phyloP scores from a whole-genome alignment of 2,329 filamentous ascomycete species.

The Diaporthe destruens region DNA sequence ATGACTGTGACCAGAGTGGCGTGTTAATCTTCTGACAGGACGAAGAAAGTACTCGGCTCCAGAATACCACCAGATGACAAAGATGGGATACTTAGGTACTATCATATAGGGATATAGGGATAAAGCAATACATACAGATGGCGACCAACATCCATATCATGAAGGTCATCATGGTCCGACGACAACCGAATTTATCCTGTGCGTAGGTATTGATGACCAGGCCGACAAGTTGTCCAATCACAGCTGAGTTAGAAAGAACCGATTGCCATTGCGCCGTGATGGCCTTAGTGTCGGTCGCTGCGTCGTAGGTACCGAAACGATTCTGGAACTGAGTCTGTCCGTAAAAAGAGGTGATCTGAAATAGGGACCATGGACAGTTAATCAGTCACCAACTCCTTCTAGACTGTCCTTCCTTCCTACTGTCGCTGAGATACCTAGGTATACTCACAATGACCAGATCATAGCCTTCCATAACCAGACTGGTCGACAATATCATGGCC shows the following conservation, averaged over 20 bases:
- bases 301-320: conserved; percentile 48
- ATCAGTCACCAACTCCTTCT: not conserved
- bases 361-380: not conserved
- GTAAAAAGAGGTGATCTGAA: conserved; percentile 48
- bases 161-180: conserved; percentile 54
- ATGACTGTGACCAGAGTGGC: conserved; percentile 43
- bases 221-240: conserved; percentile 59
- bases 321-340: conserved; percentile 49
- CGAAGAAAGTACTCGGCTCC: not conserved
- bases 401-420: not conserved
- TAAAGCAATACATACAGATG: conserved; percentile 46
- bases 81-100: not conserved
- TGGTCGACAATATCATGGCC: conserved; percentile 48
- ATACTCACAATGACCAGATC: conserved; percentile 54
- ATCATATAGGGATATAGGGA: not conserved
- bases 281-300: conserved; percentile 50
- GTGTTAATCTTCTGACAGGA: not conserved
- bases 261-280: conserved; percentile 61
- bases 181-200: conserved; percentile 55
- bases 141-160: conserved; percentile 52
- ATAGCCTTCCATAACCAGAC: conserved; percentile 50
- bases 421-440: not conserved
- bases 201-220: conserved; percentile 57
- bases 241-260: conserved; percentile 57
- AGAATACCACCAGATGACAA: not conserved